Base-by-base conservation (phyloP, 169 alveolate genomes). In the Plasmodium adleri region DNA sequence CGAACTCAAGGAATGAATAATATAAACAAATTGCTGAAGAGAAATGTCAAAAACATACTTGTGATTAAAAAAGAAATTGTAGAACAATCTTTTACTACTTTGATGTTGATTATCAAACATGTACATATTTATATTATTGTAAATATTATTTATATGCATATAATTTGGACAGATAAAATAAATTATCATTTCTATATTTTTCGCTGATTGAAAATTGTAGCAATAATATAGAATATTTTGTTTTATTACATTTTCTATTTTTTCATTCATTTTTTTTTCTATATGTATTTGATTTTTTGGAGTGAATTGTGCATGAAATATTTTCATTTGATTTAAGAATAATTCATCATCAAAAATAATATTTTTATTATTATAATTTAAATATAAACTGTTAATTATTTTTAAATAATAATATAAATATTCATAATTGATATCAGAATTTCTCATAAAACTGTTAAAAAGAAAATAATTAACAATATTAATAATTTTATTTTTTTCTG, bases 161-260 rank as follows among this genome's bases (percentile, higher is more conserved):
- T 78, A 78, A 59, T 45, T 78, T 15, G 89, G 89, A 13, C 89
- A 78, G 0, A 78, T 78, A 24, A 78, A 78, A 50, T 78, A 78
- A 64, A 22, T 78, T 64, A 78, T 78, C 89, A 78, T 78, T 78
- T 78, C 89, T 66, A 78, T 52, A 22, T 78, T 78, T n/a, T 78
- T 78, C 3, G 78, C 50, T 47, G 62, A 24, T 12, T 64, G 62
- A 47, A 78, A 26, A 12, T 78, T 39, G 28, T 78, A 78, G 17
- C 71, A 78, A 66, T 78, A 78, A 71, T 49, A 78, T 28, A 78
- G 28, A 7, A 78, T 78, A 78, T 78, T 78, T 70, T 78, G 54
- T 54, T 67, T 76, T 50, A 78, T 78, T n/a, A 78, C 54, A 3
- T 78, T 7, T 56, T 78, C 89, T 3, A 60, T 76, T 58, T 78